These are phyloP conservation scores for Rosa lucieae DNA, from an alignment of 306 rosid species.

Conservation along the genomic window DNA sequence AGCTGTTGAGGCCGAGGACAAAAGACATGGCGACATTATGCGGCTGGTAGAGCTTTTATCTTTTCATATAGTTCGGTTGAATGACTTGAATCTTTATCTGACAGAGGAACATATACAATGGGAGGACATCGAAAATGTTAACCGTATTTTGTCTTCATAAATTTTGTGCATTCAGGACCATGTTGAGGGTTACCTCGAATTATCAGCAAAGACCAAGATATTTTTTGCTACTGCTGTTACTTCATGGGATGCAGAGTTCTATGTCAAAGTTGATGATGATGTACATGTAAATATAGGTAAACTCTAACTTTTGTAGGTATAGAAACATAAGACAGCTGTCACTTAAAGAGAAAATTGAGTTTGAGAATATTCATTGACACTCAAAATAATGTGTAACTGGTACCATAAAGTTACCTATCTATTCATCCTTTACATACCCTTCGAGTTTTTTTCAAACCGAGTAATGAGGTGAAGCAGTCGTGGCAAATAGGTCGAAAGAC, in stretches of 20 bases:
- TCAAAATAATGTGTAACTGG: not conserved
- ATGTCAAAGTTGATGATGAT: slow-evolving; percentile 60
- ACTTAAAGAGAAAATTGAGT: not conserved
- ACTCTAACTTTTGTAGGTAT: not conserved
- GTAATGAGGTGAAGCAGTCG: not conserved
- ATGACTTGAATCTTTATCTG: not conserved
- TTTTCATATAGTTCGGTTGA: slow-evolving; percentile 9
- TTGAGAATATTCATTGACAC: not conserved
- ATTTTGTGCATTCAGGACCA: slow-evolving; percentile 42
- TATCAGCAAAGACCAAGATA: slow-evolving; percentile 56
- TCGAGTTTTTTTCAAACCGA: not conserved
- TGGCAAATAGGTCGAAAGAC: not conserved
- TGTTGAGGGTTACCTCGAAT: slow-evolving; percentile 61
- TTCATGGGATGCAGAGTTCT: slow-evolving; percentile 60
- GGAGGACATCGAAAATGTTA: slow-evolving; percentile 9
- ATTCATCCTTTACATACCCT: not conserved
- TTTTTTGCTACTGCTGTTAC: slow-evolving; percentile 55
- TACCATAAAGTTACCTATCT: not conserved
- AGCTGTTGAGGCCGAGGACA: slow-evolving; percentile 61
- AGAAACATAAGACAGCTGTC: not conserved
- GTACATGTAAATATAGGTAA: slow-evolving; percentile 64
- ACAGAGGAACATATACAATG: not conserved
- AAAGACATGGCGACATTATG: slow-evolving; percentile 49
- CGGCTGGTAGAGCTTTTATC: slow-evolving; percentile 47
- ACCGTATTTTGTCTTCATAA: not conserved